Percentiles rank a stretch among this genome's conserved stretches.
Conservation (phyloP, 441 rosid species). For the Biscutella laevigata region DNA sequence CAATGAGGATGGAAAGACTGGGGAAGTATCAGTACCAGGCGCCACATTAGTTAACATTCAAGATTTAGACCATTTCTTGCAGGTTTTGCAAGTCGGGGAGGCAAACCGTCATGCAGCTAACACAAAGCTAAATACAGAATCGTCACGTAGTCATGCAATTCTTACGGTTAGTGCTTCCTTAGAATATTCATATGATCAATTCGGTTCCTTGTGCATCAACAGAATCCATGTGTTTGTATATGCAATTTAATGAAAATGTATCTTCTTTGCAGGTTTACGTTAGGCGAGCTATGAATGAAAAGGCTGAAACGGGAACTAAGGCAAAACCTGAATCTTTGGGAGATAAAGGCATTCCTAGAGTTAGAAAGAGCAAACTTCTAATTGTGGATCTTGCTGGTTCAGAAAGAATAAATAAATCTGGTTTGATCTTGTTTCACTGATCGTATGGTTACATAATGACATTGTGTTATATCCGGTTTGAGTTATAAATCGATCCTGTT, state of each 20-base stretch:
- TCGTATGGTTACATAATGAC: background rate
- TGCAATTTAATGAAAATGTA: background rate
- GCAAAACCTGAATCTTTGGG: constrained; percentile 29
- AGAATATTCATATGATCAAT: constrained; percentile 8
- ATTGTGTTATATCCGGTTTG: constrained; percentile 9
- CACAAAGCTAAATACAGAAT: constrained; percentile 85
- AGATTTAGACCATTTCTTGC: constrained; percentile 55
- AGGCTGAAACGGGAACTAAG: constrained; percentile 30
- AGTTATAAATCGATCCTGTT: too few relatives aligned
- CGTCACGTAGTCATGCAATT: constrained; percentile 95
- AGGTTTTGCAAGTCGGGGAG: constrained; percentile 74
- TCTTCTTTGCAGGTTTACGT: constrained; percentile 45
- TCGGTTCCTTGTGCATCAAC: constrained; percentile 1
- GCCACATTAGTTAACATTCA: constrained; percentile 48
- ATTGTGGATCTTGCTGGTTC: constrained; percentile 96
- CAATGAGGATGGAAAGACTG: constrained; percentile 68
- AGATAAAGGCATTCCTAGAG: constrained; percentile 40
- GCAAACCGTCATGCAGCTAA: constrained; percentile 79
- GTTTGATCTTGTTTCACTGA: constrained; percentile 28
- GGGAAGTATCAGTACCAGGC: constrained; percentile 74
- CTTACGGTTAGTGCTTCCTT: constrained; percentile 45
- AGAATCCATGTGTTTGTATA: background rate
- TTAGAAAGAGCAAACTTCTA: constrained; percentile 80
- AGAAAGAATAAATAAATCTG: constrained; percentile 88
- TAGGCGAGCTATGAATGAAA: constrained; percentile 50